Evolutionary conservation across 768 basidiomycete genomes (phyloP), one percentile per base, ranked within the genome.

Genomic region (Lactarius sanguifluus): DNA sequence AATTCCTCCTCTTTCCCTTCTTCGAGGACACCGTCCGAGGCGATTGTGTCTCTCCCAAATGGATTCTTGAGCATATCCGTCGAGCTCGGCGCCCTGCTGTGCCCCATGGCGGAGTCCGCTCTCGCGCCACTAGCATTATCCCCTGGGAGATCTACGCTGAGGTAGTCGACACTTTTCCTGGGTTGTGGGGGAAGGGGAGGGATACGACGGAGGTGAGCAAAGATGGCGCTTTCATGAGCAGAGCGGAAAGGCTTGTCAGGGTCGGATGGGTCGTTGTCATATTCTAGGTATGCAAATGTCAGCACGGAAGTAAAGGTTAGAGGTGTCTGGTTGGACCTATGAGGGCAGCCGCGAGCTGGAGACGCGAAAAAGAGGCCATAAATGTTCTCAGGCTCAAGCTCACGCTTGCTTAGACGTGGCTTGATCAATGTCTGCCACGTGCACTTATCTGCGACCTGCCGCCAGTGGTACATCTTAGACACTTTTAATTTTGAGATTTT

Each of bases 271-370:
- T 95, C 92, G 70, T 95, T 95, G 81, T 96, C 94, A 74, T 96
- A 96, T 76, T 96, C 94, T 95, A 25, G 69, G 60, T 20, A 54
- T 2, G 34, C 23, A 38, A 18, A n/a, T 5, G 36, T 67, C 23
- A 71, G 68, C 32, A 1, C 61, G 15, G 32, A 23, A 4, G 47
- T 13, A 30, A 62, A 36, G 40, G 25, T 34, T 62, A 66, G 60
- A 50, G 18, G 61, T 15, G 55, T 45, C 57, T 52, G 15, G 63
- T 73, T 83, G 73, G 76, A 93, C 93, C 93, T 57, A 94, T 81
- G 65, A 95, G 77, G 28, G 92, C 92, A 54, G 93, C 93, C 10
- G 92, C 93, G 61, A 95, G 81, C 76, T 94, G 92, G 69, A 94
- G 79, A 68, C 93, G 88, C 63, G 92, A 94, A 77, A 94, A 94